Base-by-base conservation (phyloP, 2,329 filamentous ascomycete genomes). In the Aspergillus terreus region DNA sequence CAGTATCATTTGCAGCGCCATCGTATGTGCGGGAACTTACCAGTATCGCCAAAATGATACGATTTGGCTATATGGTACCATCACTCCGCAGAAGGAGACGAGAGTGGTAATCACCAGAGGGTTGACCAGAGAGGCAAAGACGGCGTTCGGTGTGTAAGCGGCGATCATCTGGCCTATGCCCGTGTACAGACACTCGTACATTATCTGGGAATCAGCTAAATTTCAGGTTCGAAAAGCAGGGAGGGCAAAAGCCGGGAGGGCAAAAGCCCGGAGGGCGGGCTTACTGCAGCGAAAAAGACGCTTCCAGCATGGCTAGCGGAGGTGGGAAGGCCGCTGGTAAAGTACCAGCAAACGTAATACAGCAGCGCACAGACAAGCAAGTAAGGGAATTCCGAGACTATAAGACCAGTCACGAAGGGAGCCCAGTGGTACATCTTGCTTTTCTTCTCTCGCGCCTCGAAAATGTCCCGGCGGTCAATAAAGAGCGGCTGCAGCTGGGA, bases 371-470 rank as follows among this genome's bases (percentile, higher is more conserved):
- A 45, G 25, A 33, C 43, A 33, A 17, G 5, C 43, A 45, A 23
- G 25, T 45, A 45, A 2, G 25, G 43, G 12, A 45, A 6, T 17
- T 45, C 43, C 12, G 43, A 45, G 11, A 45, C 12, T 4, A 45
- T 45, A 15, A 45, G 25, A 9, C 23, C 27, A 5, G 25, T 33
- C 11, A 45, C 43, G 43, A 45, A 45, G n/a, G 43, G 27, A 15
- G n/a, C 43, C 43, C 43, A 45, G 23, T 30, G 27, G 43, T 45
- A 45, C 25, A 33, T 45, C 15, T 45, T 45, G 11, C 23, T 33
- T n/a, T 45, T 45, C 25, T 45, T 45, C 27, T 45, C 43, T 7
- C 27, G 43, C 14, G 43, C 23, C 27, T 45, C 27, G 23, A 32
- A 45, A 33, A 45, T 33, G 25, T 45, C n/a, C 9, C 27, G 43